Evolutionary conservation across 805 yeast genomes (phyloP).

Genomic region (Kazachstania kunashirensis): DNA sequence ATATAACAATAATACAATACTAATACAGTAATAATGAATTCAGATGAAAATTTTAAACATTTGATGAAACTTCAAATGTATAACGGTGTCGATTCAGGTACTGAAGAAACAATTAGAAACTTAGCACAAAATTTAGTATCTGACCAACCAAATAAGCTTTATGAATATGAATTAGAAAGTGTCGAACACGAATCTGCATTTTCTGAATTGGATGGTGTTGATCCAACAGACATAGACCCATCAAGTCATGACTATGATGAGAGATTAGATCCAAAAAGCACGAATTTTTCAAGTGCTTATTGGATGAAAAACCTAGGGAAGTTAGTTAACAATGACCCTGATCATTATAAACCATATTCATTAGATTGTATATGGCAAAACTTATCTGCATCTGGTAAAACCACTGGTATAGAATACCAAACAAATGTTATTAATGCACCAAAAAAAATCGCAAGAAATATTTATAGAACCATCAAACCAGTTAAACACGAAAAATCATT

Average conservation of each 20-base stretch:
- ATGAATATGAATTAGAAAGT: background rate
- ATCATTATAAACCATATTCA: slow-evolving; percentile 46
- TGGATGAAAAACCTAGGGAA: slow-evolving; percentile 56
- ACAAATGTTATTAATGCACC: slow-evolving; percentile 45
- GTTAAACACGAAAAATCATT: slow-evolving; percentile 25
- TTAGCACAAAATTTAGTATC: slow-evolving; percentile 32
- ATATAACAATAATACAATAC: background rate
- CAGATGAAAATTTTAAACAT: background rate
- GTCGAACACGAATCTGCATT: slow-evolving; percentile 3
- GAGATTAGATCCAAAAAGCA: slow-evolving; percentile 48
- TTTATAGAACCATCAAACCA: slow-evolving; percentile 9
- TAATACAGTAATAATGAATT: slow-evolving; percentile 21
- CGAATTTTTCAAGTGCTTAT: slow-evolving; percentile 43
- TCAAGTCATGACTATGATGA: slow-evolving; percentile 29
- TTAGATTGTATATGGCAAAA: slow-evolving; percentile 51
- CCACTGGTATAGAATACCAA: slow-evolving; percentile 56
- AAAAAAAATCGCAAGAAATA: slow-evolving; percentile 13
- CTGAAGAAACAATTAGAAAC: slow-evolving; percentile 27
- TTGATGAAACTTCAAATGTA: background rate
- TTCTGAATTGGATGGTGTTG: slow-evolving; percentile 7
- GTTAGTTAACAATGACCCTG: slow-evolving; percentile 45
- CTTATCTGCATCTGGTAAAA: slow-evolving; percentile 51
- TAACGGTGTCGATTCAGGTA: slow-evolving; percentile 27
- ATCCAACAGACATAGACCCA: slow-evolving; percentile 11
- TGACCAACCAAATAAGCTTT: background rate